Conservation (phyloP, 208 protist species). For the Naegleria fowleri region DNA sequence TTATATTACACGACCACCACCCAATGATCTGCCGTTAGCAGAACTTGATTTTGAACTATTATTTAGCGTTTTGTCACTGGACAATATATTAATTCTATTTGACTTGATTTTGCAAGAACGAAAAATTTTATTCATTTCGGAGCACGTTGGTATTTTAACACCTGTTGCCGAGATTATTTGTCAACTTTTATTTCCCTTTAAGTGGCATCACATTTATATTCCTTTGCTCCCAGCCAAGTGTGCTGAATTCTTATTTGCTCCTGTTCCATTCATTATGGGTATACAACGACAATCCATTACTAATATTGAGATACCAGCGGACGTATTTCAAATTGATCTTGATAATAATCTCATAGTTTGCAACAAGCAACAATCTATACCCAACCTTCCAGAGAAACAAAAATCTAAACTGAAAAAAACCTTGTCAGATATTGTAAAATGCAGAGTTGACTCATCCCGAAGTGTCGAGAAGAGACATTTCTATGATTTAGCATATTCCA, state of each 20-base stretch:
- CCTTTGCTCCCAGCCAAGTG: conserved; percentile 30
- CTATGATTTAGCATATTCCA: conserved; percentile 1
- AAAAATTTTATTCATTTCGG: conserved; percentile 17
- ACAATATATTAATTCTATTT: conserved; percentile 19
- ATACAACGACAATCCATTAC: background rate
- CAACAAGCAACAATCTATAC: background rate
- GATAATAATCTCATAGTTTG: conserved; percentile 5
- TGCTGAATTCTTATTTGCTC: conserved; percentile 33
- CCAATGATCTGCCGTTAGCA: conserved; percentile 18
- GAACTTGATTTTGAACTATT: conserved; percentile 22
- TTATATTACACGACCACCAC: conserved; percentile 17
- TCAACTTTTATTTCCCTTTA: conserved; percentile 26
- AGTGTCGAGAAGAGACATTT: background rate
- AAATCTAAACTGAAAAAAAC: background rate
- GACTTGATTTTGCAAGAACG: background rate
- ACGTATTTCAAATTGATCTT: conserved; percentile 5
- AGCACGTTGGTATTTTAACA: background rate
- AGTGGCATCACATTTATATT: conserved; percentile 44
- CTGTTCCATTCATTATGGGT: conserved; percentile 40
- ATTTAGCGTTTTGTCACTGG: background rate
- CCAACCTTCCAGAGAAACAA: background rate
- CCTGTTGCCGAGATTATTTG: background rate
- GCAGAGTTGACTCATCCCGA: background rate
- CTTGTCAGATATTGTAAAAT: background rate
- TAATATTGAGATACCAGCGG: background rate